These are phyloP conservation scores for Cercospora sp. DNA, from an alignment of 2,329 filamentous ascomycete genomes.

Conservation along the genomic window DNA sequence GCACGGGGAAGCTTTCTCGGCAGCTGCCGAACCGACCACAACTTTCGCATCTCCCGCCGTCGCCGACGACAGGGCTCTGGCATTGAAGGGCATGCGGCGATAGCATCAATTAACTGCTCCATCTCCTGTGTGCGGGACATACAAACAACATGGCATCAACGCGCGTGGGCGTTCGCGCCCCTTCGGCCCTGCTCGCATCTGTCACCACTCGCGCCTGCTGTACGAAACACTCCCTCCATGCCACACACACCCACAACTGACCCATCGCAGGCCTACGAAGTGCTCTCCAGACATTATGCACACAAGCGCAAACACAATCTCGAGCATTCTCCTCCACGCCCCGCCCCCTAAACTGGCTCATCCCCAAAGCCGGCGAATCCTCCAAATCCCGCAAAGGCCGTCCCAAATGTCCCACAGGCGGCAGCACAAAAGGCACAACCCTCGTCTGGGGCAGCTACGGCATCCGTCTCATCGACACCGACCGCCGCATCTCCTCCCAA, in stretches of 20 bases:
- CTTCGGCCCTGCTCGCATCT: conserved; percentile 31
- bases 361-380: conserved; percentile 74
- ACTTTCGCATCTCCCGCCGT: conserved; percentile 1
- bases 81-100: not conserved
- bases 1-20: not conserved
- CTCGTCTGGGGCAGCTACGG: conserved; percentile 97
- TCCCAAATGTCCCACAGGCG: conserved; percentile 83
- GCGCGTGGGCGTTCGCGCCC: conserved; percentile 8
- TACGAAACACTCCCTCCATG: conserved; percentile 13
- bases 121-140: not conserved
- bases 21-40: not conserved
- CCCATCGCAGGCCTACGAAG: conserved; percentile 42
- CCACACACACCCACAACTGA: conserved; percentile 11
- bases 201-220: conserved; percentile 35
- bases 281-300: conserved; percentile 30
- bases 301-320: conserved; percentile 25
- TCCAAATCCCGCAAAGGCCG: conserved; percentile 89
- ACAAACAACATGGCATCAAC: conserved; percentile 4
- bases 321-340: conserved; percentile 35
- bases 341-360: conserved; percentile 68
- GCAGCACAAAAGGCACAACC: conserved; percentile 87
- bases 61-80: not conserved
- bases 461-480: conserved; percentile 87
- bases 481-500: conserved; percentile 82
- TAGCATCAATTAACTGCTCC: not conserved